Evolutionary conservation across 495 filamentous ascomycete species (phyloP).

Genomic region (Aspergillus nidulans): DNA sequence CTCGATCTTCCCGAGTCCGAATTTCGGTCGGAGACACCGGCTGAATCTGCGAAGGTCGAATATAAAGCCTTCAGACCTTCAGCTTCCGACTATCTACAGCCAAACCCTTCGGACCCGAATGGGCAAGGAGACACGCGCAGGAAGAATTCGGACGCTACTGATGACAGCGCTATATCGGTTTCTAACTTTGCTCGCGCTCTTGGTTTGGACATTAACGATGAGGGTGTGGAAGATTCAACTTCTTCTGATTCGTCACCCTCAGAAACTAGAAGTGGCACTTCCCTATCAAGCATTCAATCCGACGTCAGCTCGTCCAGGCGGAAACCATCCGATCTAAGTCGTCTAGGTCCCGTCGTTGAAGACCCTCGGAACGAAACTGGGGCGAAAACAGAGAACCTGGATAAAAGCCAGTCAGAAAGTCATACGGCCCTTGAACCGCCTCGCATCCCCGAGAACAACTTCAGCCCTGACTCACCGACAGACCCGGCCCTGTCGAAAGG

Average conservation of each 20-base stretch:
- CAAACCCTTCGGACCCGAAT: slow-evolving; percentile 4
- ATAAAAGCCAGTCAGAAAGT: slow-evolving; percentile 19
- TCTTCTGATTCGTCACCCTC: slow-evolving; percentile 67
- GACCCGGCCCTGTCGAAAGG: slow-evolving; percentile 49
- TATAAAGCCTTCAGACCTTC: slow-evolving; percentile 21
- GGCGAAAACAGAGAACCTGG: slow-evolving; percentile 10
- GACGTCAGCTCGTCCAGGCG: slow-evolving; percentile 31
- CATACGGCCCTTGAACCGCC: slow-evolving; percentile 31
- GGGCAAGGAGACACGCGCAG: slow-evolving; percentile 8
- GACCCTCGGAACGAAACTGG: slow-evolving; percentile 25
- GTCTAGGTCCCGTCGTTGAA: slow-evolving; percentile 34
- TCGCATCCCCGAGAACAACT: slow-evolving; percentile 28
- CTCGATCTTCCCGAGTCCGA: slow-evolving; percentile 19
- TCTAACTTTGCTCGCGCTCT: slow-evolving; percentile 40
- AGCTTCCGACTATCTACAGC: slow-evolving; percentile 15
- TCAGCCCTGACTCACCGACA: slow-evolving; percentile 54
- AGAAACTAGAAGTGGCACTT: slow-evolving; percentile 62
- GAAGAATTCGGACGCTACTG: slow-evolving; percentile 33
- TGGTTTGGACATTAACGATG: slow-evolving; percentile 32
- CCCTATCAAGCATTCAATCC: slow-evolving; percentile 57
- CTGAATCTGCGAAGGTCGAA: slow-evolving; percentile 9
- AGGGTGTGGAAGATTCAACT: slow-evolving; percentile 59
- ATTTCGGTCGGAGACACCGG: slow-evolving; percentile 8
- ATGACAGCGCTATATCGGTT: slow-evolving; percentile 29
- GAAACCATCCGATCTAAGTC: slow-evolving; percentile 31